Base-by-base conservation (phyloP, 202 grass and related monocot genomes). In the Saccharum hybrid region DNA sequence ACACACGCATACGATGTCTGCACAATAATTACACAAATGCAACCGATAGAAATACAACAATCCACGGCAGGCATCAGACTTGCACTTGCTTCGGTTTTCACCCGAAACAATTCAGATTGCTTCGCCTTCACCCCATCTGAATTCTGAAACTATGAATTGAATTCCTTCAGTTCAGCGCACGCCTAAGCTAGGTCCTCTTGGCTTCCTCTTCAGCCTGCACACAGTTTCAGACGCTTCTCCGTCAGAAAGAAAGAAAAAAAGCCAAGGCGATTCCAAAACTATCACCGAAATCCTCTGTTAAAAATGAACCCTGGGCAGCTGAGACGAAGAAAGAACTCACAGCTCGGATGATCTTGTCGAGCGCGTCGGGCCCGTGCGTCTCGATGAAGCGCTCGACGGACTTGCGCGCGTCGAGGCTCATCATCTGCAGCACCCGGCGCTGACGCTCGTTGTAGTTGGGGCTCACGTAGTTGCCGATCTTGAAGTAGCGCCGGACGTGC, bases 391-490 rank as follows among this genome's bases (percentile, higher is more conserved):
- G 88, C 43, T 99, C 96, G 3, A 96, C 93, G 28, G 89, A 84
- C 84, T 83, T 99, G 72, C 96, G 88, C 2, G 93, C 88, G 57
- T 99, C 96, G 28, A 96, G 93, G 87, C 88, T 99, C 88, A 96
- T 90, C 91, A 94, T 90, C 86, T 99, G 93, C 86, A 99, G 74
- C 71, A 88, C 87, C 59, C 68, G 84, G 75, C 91, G 86, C 74
- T 99, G 93, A 78, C 79, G 84, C 74, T 99, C 93, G 15, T 56
- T 80, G 88, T 96, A 99, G 67, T 3, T 69, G 18, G 91, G 86
- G 72, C 43, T 92, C 78, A 96, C 96, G 63, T 90, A 86, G 6
- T 52, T 51, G 12, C 91, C 87, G 26, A 98, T 88, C 83, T 96
- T 99, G 84, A 99, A 89, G 83, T 96, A 96, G 26, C 82, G 90